A percentile compares a stretch with the other conserved stretches of the same genome.
These are phyloP conservation scores for Microsporum canis DNA, from an alignment of 2,329 filamentous ascomycete genomes.

Conservation along the genomic window DNA sequence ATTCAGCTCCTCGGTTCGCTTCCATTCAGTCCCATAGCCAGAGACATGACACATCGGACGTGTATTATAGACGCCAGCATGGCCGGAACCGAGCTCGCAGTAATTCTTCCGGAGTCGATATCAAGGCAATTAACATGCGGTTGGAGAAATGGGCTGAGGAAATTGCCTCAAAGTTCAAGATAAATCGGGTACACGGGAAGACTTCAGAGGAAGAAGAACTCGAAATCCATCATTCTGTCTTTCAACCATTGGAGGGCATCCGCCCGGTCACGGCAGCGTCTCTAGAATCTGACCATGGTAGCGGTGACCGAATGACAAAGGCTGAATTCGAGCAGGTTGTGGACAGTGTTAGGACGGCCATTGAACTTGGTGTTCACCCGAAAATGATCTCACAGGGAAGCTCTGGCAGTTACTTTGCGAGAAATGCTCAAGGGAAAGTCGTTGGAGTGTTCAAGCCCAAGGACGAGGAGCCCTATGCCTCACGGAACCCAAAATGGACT, in stretches of 20 bases:
- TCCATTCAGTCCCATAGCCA: conserved; percentile 45
- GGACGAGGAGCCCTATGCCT: conserved; percentile 95
- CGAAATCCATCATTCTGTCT: conserved; percentile 96
- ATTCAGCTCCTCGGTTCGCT: conserved; percentile 50
- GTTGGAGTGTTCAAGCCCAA: conserved; percentile 98
- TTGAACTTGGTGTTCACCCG: conserved; percentile 81
- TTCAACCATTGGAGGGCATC: conserved; percentile 81
- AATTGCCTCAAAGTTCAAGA: conserved; percentile 94
- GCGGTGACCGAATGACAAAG: conserved; percentile 54
- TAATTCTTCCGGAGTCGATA: conserved; percentile 78
- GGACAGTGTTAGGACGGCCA: conserved; percentile 79
- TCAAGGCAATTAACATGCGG: conserved; percentile 94
- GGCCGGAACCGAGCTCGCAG: conserved; percentile 44
- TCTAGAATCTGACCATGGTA: conserved; percentile 48
- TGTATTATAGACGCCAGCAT: conserved; percentile 34
- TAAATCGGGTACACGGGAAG: conserved; percentile 61
- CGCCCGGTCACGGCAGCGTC: conserved; percentile 66
- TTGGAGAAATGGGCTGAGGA: conserved; percentile 96
- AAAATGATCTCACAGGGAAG: conserved; percentile 95
- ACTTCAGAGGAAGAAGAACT: conserved; percentile 69
- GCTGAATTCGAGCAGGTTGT: conserved; percentile 78
- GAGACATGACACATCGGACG: conserved; percentile 34
- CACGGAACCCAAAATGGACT: conserved; percentile 96
- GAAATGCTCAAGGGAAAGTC: conserved; percentile 82
- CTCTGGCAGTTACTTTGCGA: conserved; percentile 94